Base-by-base conservation (phyloP, 1,284 basidiomycete genomes). In the Cryptococcus wingfieldii region DNA sequence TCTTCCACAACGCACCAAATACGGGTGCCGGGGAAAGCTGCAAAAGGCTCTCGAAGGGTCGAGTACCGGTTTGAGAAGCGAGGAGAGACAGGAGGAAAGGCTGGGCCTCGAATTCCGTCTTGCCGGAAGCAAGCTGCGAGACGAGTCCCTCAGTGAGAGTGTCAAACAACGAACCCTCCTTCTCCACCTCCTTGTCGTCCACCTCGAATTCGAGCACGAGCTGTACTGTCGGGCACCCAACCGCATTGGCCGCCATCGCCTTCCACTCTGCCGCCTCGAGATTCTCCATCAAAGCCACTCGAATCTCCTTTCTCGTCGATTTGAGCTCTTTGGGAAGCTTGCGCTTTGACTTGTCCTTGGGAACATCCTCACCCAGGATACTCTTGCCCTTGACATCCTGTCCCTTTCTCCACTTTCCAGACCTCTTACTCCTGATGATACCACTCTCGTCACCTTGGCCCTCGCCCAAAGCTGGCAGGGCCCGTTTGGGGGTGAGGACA, bases 31-130 rank as follows among this genome's bases (percentile, higher is more conserved):
- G 85, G 6, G 85, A 82, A 46, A 83, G 80, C 3, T 77, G 74
- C 27, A 93, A 82, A 28, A 94, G 79, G 0, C 85, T 84, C 75
- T 96, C 92, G 12, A 92, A 80, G 1, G 94, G 80, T 69, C 93
- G 90, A 0, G 92, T 94, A 1, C 92, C 87, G 1, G 88, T 90
- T 4, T 86, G 83, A 66, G 93, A 89, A 39, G 89, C 83, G 13
- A 94, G 80, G 6, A 95, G 81, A 0, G 88, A 88, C 6, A 83
- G 81, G 47, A 94, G 64, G 58, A 69, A 75, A 42, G 66, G 65
- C 45, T 68, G 62, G 8, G 71, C 66, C 45, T 58, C 56, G 16
- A 58, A 38, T 10, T 25, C 27, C 4, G 50, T 18, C 31, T 54
- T 41, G 10, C 38, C 27, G 37, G 31, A 38, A 19, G n/a, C 18